These are phyloP conservation scores for Myrmaecium sp. DNA, from an alignment of 2,329 filamentous ascomycete genomes.

Conservation along the genomic window DNA sequence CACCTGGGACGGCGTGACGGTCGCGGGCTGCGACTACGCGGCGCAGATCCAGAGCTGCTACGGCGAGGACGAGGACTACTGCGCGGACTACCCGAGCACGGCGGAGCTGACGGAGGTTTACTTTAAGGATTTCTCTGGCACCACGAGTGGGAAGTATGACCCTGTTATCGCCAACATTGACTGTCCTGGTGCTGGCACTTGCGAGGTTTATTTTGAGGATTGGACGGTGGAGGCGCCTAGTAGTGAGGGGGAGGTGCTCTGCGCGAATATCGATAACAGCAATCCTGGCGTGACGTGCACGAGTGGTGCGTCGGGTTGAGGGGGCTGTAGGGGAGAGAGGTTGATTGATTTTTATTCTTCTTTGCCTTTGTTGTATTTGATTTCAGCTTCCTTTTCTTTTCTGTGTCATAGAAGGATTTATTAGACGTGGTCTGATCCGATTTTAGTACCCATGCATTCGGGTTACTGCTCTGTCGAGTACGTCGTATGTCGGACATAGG, in stretches of 20 bases:
- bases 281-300: slow-evolving; percentile 3
- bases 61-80: slow-evolving; percentile 4
- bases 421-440: no score
- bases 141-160: slow-evolving; percentile 28
- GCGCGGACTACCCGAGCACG: slow-evolving; percentile 2
- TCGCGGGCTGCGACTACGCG: slow-evolving; percentile 25
- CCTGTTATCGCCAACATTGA: slow-evolving; percentile 12
- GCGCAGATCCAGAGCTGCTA: slow-evolving; percentile 32
- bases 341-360: no score
- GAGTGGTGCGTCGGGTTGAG: slow-evolving; percentile 3
- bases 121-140: slow-evolving; percentile 38
- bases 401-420: no score
- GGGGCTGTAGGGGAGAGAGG: no score
- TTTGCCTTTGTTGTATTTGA: no score
- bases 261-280: slow-evolving; percentile 2
- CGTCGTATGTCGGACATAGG: no score
- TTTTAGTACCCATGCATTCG: no score
- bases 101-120: slow-evolving; percentile 2
- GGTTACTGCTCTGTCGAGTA: no score
- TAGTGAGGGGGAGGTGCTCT: slow-evolving; percentile 2
- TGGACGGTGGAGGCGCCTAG: slow-evolving; percentile 3
- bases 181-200: slow-evolving; percentile 2
- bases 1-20: slow-evolving; percentile 22
- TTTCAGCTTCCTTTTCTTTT: no score
- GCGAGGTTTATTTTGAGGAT: slow-evolving; percentile 2